Conservation (phyloP, 1,284 basidiomycete genomes). For the Schizophyllum amplum region DNA sequence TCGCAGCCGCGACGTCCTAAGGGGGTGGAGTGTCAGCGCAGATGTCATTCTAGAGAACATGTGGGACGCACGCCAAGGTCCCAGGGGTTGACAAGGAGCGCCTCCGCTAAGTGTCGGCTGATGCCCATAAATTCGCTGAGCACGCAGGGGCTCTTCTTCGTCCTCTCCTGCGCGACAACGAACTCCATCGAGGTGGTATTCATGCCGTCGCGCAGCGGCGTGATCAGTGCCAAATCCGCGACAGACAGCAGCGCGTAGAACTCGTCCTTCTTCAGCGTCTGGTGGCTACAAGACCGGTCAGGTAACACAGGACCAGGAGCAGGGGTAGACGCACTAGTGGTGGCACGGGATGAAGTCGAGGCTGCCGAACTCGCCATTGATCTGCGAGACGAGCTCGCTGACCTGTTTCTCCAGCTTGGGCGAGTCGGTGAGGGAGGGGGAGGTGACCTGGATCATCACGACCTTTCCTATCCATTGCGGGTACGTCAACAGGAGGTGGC, state of each 20-base stretch:
- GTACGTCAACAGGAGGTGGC: slow-evolving; percentile 89
- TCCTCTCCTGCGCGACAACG: slow-evolving; percentile 85
- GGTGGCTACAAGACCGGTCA: slow-evolving; percentile 57
- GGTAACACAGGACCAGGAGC: not conserved
- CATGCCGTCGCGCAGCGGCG: slow-evolving; percentile 95
- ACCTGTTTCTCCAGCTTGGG: slow-evolving; percentile 92
- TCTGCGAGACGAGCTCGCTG: slow-evolving; percentile 91
- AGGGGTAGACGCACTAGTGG: slow-evolving; percentile 73
- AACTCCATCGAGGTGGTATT: slow-evolving; percentile 99
- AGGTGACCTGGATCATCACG: slow-evolving; percentile 86
- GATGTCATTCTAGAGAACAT: slow-evolving; percentile 5
- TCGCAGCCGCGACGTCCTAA: slow-evolving; percentile 89
- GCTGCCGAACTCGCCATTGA: slow-evolving; percentile 94
- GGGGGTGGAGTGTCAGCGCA: not conserved
- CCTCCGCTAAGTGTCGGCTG: slow-evolving; percentile 77
- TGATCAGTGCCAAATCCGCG: slow-evolving; percentile 94
- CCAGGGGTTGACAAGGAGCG: slow-evolving; percentile 85
- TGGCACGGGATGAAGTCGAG: slow-evolving; percentile 98
- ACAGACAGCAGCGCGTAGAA: slow-evolving; percentile 96
- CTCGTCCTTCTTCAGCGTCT: slow-evolving; percentile 95
- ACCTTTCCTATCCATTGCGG: slow-evolving; percentile 94
- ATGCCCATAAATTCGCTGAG: slow-evolving; percentile 98
- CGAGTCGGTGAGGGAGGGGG: slow-evolving; percentile 89
- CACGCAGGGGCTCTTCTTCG: slow-evolving; percentile 80
- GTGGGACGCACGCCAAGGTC: slow-evolving; percentile 63